Evolutionary conservation across 345 rosid species (phyloP).

Genomic region (Eucalyptus albens): DNA sequence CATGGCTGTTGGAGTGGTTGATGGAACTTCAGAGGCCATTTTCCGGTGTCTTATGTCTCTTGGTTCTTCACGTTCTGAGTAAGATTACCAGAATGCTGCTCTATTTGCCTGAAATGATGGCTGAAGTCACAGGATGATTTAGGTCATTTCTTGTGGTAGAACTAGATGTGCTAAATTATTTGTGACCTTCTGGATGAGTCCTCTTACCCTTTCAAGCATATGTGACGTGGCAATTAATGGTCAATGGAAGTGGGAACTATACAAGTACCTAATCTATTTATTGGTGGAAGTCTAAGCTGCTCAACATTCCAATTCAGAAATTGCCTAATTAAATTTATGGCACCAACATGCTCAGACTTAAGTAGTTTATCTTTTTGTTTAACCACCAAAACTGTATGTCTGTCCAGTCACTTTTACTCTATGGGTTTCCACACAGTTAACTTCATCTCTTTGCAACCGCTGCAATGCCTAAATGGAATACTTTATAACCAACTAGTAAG

Average conservation of each 20-base stretch:
- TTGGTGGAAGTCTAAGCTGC: background rate
- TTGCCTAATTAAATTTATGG: background rate
- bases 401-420: background rate
- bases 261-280: background rate
- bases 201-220: background rate
- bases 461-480: background rate
- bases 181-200: background rate
- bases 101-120: background rate
- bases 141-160: background rate
- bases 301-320: background rate
- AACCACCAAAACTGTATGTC: background rate
- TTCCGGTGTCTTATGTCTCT: slow-evolving; percentile 74
- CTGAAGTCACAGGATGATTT: background rate
- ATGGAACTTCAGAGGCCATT: slow-evolving; percentile 78
- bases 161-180: background rate
- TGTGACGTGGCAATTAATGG: background rate
- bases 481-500: background rate
- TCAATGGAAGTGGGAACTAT: background rate
- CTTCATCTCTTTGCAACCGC: background rate
- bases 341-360: background rate
- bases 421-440: background rate
- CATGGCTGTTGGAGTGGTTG: slow-evolving; percentile 89
- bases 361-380: background rate
- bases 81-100: background rate
- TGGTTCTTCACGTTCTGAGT: slow-evolving; percentile 83